phyloP scores from a whole-genome alignment of 2,329 filamentous ascomycete genomes.

The Fusarium acutatum region DNA sequence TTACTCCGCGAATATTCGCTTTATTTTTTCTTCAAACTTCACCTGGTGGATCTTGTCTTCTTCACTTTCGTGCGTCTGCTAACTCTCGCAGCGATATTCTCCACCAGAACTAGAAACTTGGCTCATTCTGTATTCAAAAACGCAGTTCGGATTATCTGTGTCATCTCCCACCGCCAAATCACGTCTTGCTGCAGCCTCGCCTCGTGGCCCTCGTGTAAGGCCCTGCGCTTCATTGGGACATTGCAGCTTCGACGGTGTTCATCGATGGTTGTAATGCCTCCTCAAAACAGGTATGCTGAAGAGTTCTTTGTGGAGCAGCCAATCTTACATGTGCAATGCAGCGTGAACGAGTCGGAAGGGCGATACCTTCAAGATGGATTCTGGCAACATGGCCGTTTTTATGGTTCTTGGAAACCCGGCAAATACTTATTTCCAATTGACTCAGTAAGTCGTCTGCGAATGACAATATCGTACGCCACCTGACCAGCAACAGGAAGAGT shows the following conservation, averaged over 20 bases:
- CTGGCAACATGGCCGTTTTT: constrained; percentile 73
- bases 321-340: constrained; percentile 24
- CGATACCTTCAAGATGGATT: constrained; percentile 41
- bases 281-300: constrained; percentile 42
- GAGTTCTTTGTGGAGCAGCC: background rate
- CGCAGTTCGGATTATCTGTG: background rate
- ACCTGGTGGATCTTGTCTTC: constrained; percentile 15
- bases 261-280: constrained; percentile 44
- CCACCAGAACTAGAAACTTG: constrained; percentile 14
- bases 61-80: constrained; percentile 23
- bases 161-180: constrained; percentile 9
- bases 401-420: constrained; percentile 72
- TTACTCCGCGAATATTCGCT: background rate
- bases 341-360: constrained; percentile 27
- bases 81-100: constrained; percentile 24
- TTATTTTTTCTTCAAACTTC: background rate
- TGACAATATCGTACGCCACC: background rate
- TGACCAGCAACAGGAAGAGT: constrained; percentile 65
- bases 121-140: constrained; percentile 8
- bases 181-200: constrained; percentile 6
- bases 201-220: background rate
- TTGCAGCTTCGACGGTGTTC: constrained; percentile 8
- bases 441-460: constrained; percentile 59
- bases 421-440: constrained; percentile 83
- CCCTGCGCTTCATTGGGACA: constrained; percentile 10